Evolutionary conservation across 2,329 filamentous ascomycete genomes (phyloP), one percentile per base, ranked within the genome.

Genomic region (Sphaerulina populicola): DNA sequence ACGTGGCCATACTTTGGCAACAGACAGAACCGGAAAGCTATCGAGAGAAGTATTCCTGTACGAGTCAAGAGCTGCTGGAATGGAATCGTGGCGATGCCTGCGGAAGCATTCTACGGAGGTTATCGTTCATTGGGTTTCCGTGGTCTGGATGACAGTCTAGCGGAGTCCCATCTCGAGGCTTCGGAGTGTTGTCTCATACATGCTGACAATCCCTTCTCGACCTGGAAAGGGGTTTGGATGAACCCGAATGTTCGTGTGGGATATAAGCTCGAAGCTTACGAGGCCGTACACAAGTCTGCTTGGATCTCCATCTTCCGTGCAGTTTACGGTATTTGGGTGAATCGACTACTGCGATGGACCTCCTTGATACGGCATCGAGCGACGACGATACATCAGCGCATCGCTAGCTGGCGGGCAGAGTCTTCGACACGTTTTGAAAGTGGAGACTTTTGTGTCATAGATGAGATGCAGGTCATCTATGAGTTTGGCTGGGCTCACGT

Each of bases 181-280:
- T 85, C 81, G 11, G 86, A 90, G 68, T 89, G 85, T 71, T 90
- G 86, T 66, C 77, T 90, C 47, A 81, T 88, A 49, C 85, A 88
- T 63, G 79, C 80, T 2, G 85, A 88, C 61, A 88, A 87, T 59
- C 78, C 78, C 1, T 68, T 81, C 4, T 75, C 74, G 4, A 62
- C 48, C 1, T 59, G 52, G 6, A 67, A 71, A 49, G 81, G 84
- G 44, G 79, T 87, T 5, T 88, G 74, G 65, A 63, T 88, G 36
- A 88, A 88, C 64, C 82, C 84, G 1, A 75, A 76, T 10, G 83
- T 88, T 9, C 74, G 82, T 7, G 84, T 88, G 4, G 82, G 76
- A 2, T 88, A 87, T 62, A 79, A 73, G 55, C 64, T 67, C 2
- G 53, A 65, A 0, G 78, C 79, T 1, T 83, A 82, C 61, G 65